Evolutionary conservation across 129 eudicot species (phyloP), one percentile per base, ranked within the genome.

Genomic region (Centaurea solstitialis): DNA sequence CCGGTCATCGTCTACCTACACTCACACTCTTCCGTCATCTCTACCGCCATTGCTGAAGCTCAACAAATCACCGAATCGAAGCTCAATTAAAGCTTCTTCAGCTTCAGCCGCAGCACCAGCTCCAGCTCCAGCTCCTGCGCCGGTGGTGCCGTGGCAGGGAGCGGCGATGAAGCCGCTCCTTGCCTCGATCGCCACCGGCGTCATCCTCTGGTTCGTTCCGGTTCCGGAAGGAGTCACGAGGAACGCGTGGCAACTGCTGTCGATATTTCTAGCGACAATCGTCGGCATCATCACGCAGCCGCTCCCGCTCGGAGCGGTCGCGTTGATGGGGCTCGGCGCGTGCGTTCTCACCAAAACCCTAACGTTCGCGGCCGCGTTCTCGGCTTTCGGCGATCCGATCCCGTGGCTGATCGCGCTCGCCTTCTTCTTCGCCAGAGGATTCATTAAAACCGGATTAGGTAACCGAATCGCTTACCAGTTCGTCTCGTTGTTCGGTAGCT

Each of bases 341-440:
- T 86, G 94, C 50, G 98, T 93, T 30, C 67, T 93, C 22, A 90
- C 99, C 5, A 92, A 95, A 61, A 95, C 99, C 0, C 83, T 95
- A 0, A 88, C 99, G 0, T 95, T 94, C 20, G 92, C 99, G 6
- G 98, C 97, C 0, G 99, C 99, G 0, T 95, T 95, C 75, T 95
- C 99, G 5, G 99, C 99, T 9, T 94, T 94, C 15, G 98, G 98
- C 3, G 98, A 94, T 72, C 97, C 97, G 0, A 92, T 94, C 67
- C 97, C 98, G 0, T 95, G 99, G 99, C 75, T 95, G 6, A 95
- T 95, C 28, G 99, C 98, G 1, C 84, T 95, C 0, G 98, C 99
- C 0, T 95, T 95, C 77, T 95, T 95, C 84, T 95, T 95, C 74
- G 99, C 99, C 0, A 45, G 99, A 30, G 99, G 99, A n/a, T 95